Conservation (phyloP, 2,329 filamentous ascomycete genomes). For the Sporothrix inflata region DNA sequence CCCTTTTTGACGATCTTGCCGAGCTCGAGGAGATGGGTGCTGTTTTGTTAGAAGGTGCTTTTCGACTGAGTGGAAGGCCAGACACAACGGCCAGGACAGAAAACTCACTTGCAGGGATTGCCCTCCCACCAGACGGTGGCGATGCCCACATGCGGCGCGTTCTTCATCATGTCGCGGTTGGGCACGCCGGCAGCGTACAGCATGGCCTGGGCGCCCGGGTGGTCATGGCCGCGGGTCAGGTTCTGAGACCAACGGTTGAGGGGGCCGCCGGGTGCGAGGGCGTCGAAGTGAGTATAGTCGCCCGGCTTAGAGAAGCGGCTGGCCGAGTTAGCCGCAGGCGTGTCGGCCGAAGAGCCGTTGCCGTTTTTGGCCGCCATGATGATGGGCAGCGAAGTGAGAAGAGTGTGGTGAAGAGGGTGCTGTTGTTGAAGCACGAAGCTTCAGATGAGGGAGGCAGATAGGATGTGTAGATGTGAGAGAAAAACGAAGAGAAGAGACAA, state of each 20-base stretch:
- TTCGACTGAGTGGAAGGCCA: too few species aligned
- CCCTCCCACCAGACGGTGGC: constrained; percentile 97
- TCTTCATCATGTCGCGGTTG: constrained; percentile 82
- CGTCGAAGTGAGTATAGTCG: constrained; percentile 59
- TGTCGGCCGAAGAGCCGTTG: neutral
- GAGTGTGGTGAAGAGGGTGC: neutral
- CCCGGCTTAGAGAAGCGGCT: constrained; percentile 47
- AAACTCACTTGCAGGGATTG: constrained; percentile 86
- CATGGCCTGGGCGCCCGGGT: constrained; percentile 93
- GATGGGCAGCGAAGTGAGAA: neutral
- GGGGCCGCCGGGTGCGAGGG: constrained; percentile 54
- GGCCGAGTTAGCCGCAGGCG: neutral
- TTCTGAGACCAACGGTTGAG: constrained; percentile 86
- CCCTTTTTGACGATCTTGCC: constrained; percentile 85
- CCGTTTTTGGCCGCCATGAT: neutral
- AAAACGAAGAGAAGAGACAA: neutral
- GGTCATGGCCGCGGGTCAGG: constrained; percentile 84
- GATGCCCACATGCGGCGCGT: constrained; percentile 85
- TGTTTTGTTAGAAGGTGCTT: neutral
- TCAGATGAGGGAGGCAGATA: neutral
- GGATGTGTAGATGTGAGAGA: neutral
- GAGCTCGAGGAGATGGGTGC: constrained; percentile 67
- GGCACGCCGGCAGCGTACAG: constrained; percentile 91
- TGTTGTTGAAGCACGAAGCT: too few species aligned
- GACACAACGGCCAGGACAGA: too few species aligned